Percentiles rank a stretch among this genome's conserved stretches.
Evolutionary conservation across 2,329 filamentous ascomycete species (phyloP).

Genomic region (Diplodia intermedia): DNA sequence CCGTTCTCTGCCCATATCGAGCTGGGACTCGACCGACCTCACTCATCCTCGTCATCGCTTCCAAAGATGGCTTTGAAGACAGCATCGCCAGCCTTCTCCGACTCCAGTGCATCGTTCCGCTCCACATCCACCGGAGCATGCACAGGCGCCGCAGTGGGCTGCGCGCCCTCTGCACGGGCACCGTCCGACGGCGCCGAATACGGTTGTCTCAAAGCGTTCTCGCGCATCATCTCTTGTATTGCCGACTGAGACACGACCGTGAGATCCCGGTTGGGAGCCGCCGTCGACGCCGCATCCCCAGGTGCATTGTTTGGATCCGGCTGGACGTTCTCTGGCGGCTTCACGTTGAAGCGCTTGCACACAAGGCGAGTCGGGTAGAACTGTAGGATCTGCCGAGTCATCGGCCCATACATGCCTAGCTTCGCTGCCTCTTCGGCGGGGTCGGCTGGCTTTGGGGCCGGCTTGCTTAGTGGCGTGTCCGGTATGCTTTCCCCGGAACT

Average conservation of each 20-base stretch:
- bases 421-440: conserved; percentile 85
- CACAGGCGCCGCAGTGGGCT: conserved; percentile 34
- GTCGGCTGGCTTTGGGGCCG: conserved; percentile 68
- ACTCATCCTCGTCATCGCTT: conserved; percentile 75
- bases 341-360: conserved; percentile 96
- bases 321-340: conserved; percentile 60
- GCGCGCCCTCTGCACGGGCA: conserved; percentile 30
- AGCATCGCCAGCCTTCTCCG: conserved; percentile 74
- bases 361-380: conserved; percentile 84
- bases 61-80: conserved; percentile 95
- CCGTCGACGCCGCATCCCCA: conserved; percentile 31
- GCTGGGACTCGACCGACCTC: neutral
- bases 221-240: conserved; percentile 52
- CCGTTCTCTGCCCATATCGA: neutral
- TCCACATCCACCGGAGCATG: conserved; percentile 67
- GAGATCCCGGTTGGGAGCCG: conserved; percentile 38
- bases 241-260: conserved; percentile 62
- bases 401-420: conserved; percentile 88
- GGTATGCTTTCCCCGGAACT: conserved; percentile 39
- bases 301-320: conserved; percentile 22
- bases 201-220: conserved; percentile 38
- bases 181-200: conserved; percentile 33
- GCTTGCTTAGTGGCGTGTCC: conserved; percentile 48
- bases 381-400: conserved; percentile 75
- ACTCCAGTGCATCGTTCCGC: conserved; percentile 79